phyloP scores from a whole-genome alignment of 192 early-diverging fungal genomes.

The Geosiphon pyriformis region DNA sequence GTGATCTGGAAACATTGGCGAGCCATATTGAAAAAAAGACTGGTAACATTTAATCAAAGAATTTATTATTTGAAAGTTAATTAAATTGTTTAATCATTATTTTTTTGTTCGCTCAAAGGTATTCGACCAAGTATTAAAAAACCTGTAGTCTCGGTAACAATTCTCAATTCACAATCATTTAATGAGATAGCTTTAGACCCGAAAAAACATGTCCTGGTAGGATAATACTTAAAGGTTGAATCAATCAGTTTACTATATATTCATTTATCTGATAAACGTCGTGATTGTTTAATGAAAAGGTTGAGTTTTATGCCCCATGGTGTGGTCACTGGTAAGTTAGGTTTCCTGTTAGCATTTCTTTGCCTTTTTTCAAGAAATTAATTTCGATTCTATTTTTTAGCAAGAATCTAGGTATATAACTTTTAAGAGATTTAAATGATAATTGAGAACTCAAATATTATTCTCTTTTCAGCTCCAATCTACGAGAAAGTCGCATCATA shows the following conservation, averaged over 20 bases:
- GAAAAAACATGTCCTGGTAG: slow-evolving; percentile 66
- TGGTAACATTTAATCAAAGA: slow-evolving; percentile 47
- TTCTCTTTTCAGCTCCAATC: slow-evolving; percentile 58
- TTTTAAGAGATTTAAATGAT: background rate
- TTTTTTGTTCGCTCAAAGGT: too few relatives aligned
- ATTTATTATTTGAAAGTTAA: too few relatives aligned
- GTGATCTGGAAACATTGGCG: slow-evolving; percentile 73
- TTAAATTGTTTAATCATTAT: slow-evolving; percentile 1
- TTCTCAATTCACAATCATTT: slow-evolving; percentile 71
- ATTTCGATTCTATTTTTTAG: slow-evolving; percentile 6
- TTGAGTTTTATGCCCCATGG: slow-evolving; percentile 93
- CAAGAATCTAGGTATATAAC: slow-evolving; percentile 47
- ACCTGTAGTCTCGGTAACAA: slow-evolving; percentile 56
- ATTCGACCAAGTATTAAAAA: slow-evolving; percentile 69
- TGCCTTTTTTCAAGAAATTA: background rate
- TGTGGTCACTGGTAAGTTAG: slow-evolving; percentile 72
- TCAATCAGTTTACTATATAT: background rate
- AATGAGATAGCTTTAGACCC: slow-evolving; percentile 67
- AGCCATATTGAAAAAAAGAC: slow-evolving; percentile 79
- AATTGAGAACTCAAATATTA: background rate
- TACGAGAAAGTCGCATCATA: slow-evolving; percentile 83
- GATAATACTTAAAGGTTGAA: background rate
- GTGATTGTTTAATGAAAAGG: too few relatives aligned
- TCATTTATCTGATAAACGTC: background rate
- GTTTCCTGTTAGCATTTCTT: background rate